These are phyloP conservation scores for Nicotiana tabacum DNA, from an alignment of 257 asterid genomes.

Conservation along the genomic window DNA sequence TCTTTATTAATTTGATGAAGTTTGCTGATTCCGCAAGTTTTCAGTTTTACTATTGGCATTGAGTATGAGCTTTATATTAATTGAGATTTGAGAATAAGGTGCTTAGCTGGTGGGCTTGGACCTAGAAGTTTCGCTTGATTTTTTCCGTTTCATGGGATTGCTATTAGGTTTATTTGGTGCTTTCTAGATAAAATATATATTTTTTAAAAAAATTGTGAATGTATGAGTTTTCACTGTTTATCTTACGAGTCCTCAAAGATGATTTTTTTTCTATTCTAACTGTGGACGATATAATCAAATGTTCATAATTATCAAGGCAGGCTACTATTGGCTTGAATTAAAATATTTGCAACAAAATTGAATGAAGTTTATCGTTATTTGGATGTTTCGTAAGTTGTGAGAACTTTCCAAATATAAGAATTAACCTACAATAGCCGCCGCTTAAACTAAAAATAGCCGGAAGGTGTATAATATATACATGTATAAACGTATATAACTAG, in stretches of 20 bases:
- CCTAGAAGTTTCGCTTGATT: not conserved
- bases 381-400: not conserved
- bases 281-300: not conserved
- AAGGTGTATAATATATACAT: too few species aligned
- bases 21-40: not conserved
- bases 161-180: not conserved
- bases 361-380: not conserved
- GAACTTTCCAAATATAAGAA: not conserved
- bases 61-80: not conserved
- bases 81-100: not conserved
- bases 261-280: not conserved
- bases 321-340: not conserved
- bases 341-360: not conserved
- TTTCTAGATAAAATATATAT: not conserved
- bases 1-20: not conserved
- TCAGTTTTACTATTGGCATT: not conserved
- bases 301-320: not conserved
- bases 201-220: not conserved
- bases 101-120: not conserved
- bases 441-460: too few species aligned
- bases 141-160: not conserved
- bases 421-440: too few species aligned
- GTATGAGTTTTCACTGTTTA: not conserved
- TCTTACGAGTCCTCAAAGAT: not conserved
- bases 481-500: too few species aligned